Base-by-base conservation (phyloP, 768 basidiomycete genomes). In the Naganishia antarctica region DNA sequence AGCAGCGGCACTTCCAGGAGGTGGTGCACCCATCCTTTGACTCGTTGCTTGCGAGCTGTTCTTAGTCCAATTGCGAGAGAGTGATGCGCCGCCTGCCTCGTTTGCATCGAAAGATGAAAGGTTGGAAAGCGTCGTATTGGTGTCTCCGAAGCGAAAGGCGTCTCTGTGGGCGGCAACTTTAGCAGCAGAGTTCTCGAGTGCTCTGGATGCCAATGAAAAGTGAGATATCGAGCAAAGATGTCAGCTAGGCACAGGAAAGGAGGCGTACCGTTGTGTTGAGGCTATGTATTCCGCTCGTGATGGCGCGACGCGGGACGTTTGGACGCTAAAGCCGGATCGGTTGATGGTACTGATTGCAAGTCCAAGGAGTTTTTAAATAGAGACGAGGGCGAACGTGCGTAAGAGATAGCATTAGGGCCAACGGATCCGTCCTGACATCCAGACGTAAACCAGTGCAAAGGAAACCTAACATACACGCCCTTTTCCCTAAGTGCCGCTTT, bases 281-380 rank as follows among this genome's bases (percentile, higher is more conserved):
- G 53, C 32, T n/a, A 57, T 57, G 23, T n/a, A n/a, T 57, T 57
- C 32, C 26, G 37, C 34, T 25, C 34, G 34, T 15, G 53, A 23
- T 41, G 53, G 53, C 21, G 53, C 53, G 23, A 40, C 53, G 23
- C 53, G 53, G 18, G 53, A 37, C 26, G 53, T 57, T 21, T 57
- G 53, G 21, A 57, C 21, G 13, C 15, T 34, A n/a, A 57, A 16
- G 3, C 53, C 53, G 9, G 53, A 40, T 25, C 53, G 34, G 11
- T 9, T 57, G 53, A 57, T 23, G 3, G 34, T 57, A 21, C 53
- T 57, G 37, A 44, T 44, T 12, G 11, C 43, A n/a, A 21, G 13
- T 12, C n/a, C n/a, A 44, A 7, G n/a, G n/a, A 6, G 13, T 11
- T 21, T 7, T 9, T 18, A 44, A 18, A 44, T 44, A 44, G 15